Evolutionary conservation across 805 yeast genomes (phyloP), one percentile per base, ranked within the genome.

Genomic region (Metschnikowia anglica): DNA sequence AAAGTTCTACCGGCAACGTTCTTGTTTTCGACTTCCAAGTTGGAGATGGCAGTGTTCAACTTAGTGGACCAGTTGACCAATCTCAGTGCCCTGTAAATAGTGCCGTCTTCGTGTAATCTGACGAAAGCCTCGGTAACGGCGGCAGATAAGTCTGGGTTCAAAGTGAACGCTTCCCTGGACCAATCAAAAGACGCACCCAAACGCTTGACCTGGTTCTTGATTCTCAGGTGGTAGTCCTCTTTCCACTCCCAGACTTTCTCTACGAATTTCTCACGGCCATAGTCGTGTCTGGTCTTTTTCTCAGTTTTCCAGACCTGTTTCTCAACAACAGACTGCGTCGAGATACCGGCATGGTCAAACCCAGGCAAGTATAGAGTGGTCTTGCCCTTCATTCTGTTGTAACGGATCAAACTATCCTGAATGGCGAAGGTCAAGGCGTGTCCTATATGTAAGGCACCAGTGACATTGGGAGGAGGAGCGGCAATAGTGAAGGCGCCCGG

Each of bases 391-490:
- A 93, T 93, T 74, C 99, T 85, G 76, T 93, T 81, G 74, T 80
- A 93, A 68, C 99, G 82, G 52, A 90, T 82, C 61, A 93, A 78
- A 19, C 97, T 68, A 66, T 93, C 99, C 73, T 93, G 99, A 60
- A 93, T 85, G 26, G 98, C 74, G 48, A 90, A 87, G 13, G 99
- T 93, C 63, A 93, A 77, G 21, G 98, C 99, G 67, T 93, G 99
- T 56, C 99, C 99, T 66, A 93, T 93, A 68, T 93, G 99, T 55
- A 93, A 77, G 35, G 98, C 97, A 70, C 99, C 99, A 36, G 99
- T 93, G 52, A 93, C 96, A 65, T 93, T 93, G 62, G 99, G 99
- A 49, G 99, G 99, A 29, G 99, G 99, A n/a, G 96, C 93, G 29
- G 98, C 97, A 58, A 93, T 88, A 49, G 85, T 77, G 68, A 91